Evolutionary conservation across 2,329 filamentous ascomycete genomes (phyloP).

Genomic region (Apiospora pterosperma): DNA sequence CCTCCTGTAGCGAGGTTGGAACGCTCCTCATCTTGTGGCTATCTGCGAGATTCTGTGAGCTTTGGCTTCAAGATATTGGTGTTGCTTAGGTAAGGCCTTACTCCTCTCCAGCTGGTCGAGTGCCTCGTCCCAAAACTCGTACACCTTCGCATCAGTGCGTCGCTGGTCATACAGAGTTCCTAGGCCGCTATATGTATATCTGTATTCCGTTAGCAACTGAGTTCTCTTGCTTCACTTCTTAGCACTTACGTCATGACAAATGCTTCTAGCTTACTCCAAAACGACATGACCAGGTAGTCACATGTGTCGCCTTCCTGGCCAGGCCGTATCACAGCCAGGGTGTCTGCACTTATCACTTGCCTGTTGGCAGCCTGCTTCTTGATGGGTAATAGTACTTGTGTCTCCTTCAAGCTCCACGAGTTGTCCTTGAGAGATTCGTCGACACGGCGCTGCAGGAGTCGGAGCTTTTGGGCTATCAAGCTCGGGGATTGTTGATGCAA

Average conservation of each 20-base stretch:
- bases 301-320: slow-evolving; percentile 40
- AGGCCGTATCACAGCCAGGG: slow-evolving; percentile 48
- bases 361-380: slow-evolving; percentile 45
- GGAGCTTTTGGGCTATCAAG: slow-evolving; percentile 56
- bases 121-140: slow-evolving; percentile 37
- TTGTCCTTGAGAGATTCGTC: slow-evolving; percentile 48
- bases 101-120: slow-evolving; percentile 29
- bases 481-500: slow-evolving; percentile 60
- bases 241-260: slow-evolving; percentile 50
- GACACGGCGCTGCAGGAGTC: slow-evolving; percentile 57
- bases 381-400: slow-evolving; percentile 54
- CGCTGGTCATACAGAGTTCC: slow-evolving; percentile 36
- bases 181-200: slow-evolving; percentile 54
- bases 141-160: slow-evolving; percentile 33
- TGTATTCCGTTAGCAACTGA: slow-evolving; percentile 22
- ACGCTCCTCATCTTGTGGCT: slow-evolving; percentile 32
- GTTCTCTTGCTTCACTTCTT: not conserved
- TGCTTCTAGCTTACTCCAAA: slow-evolving; percentile 58
- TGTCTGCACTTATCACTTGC: slow-evolving; percentile 55
- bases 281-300: slow-evolving; percentile 58
- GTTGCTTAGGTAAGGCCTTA: slow-evolving; percentile 17
- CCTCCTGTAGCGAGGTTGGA: slow-evolving; percentile 53
- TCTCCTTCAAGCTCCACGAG: slow-evolving; percentile 43
- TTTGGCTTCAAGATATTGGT: slow-evolving; percentile 8
- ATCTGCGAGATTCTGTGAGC: slow-evolving; percentile 18